Evolutionary conservation across 768 basidiomycete genomes (phyloP).

Genomic region (Termitomyces sp.): DNA sequence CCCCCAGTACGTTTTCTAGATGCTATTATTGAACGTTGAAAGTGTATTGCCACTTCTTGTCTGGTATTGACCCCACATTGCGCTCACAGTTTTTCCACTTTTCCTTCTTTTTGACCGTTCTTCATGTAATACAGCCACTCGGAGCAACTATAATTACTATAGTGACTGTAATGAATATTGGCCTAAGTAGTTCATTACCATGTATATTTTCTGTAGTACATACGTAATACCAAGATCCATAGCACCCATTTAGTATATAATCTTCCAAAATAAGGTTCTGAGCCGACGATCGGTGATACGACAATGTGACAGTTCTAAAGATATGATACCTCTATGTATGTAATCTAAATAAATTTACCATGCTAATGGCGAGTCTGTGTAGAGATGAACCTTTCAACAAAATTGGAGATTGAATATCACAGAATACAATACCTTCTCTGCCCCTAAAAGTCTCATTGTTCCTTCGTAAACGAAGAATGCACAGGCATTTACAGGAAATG

Average conservation of each 20-base stretch:
- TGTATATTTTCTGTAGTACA: not conserved
- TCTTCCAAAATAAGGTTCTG: not conserved
- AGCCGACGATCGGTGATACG: not conserved
- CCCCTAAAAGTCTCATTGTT: constrained; percentile 56
- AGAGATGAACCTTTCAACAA: constrained; percentile 10
- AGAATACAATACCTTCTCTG: constrained; percentile 50
- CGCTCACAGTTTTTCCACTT: not conserved
- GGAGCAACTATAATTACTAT: constrained; percentile 1
- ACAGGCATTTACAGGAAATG: constrained; percentile 76
- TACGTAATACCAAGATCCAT: not conserved
- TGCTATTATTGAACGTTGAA: constrained; percentile 55
- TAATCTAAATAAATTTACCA: constrained; percentile 1
- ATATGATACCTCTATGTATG: not conserved
- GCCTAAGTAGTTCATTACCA: not conserved
- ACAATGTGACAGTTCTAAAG: not conserved
- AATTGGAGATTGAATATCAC: constrained; percentile 1
- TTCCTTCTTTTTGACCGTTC: not conserved
- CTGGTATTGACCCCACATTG: not conserved
- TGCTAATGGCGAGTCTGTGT: constrained; percentile 36
- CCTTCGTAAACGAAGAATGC: constrained; percentile 79
- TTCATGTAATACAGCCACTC: not conserved
- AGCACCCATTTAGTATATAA: not conserved
- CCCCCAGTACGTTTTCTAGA: constrained; percentile 75
- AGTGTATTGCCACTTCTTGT: not conserved
- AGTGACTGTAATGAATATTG: constrained; percentile 6